phyloP scores from a whole-genome alignment of 257 asterid species.

The Agastache rugosa region DNA sequence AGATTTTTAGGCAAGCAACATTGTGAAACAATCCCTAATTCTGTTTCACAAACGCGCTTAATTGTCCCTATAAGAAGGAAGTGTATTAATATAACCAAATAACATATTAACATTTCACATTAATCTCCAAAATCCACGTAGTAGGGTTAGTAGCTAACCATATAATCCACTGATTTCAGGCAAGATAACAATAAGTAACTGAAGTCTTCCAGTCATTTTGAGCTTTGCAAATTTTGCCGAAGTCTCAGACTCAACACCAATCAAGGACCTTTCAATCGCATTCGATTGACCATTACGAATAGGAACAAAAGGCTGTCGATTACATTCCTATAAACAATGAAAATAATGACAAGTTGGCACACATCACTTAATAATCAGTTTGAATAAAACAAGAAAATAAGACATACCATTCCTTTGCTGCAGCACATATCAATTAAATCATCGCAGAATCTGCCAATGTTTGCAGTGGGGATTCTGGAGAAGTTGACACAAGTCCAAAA shows the following conservation, averaged over 20 bases:
- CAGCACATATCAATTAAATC: slow-evolving; percentile 63
- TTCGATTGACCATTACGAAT: slow-evolving; percentile 24
- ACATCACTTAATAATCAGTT: background rate
- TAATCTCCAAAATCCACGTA: background rate
- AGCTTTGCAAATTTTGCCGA: slow-evolving; percentile 1
- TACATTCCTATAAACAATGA: slow-evolving; percentile 47
- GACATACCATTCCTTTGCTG: slow-evolving; percentile 77
- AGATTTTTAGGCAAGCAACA: slow-evolving; percentile 72
- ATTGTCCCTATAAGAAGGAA: slow-evolving; percentile 57
- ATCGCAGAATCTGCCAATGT: slow-evolving; percentile 41
- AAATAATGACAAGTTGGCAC: slow-evolving; percentile 5
- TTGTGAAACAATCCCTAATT: slow-evolving; percentile 84
- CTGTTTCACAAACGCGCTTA: slow-evolving; percentile 80
- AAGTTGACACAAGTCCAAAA: slow-evolving; percentile 74
- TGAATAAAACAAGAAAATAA: slow-evolving; percentile 14
- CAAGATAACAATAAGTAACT: slow-evolving; percentile 67
- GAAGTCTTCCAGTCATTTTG: slow-evolving; percentile 39
- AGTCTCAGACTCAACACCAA: slow-evolving; percentile 41
- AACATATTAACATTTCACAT: background rate
- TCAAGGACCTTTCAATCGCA: slow-evolving; percentile 52
- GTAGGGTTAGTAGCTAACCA: slow-evolving; percentile 46
- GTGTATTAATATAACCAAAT: background rate
- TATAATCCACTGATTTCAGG: slow-evolving; percentile 74
- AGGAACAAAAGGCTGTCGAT: slow-evolving; percentile 45
- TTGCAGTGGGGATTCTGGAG: slow-evolving; percentile 31